Evolutionary conservation across 148 eudicot species (phyloP).

Genomic region (Dianthus caryophyllus): DNA sequence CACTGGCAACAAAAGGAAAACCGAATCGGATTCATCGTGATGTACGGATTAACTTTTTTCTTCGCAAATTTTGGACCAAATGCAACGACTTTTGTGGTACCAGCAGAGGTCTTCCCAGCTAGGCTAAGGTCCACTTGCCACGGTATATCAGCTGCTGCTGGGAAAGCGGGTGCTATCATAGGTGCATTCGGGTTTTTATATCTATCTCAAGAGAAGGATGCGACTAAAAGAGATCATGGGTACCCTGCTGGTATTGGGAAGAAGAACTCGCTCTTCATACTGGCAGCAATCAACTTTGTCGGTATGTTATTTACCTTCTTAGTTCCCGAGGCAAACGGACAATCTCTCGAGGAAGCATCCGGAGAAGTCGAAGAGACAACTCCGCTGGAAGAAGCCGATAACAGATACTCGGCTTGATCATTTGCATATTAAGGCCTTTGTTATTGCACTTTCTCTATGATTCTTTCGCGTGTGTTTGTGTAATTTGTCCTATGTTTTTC

Average conservation of each 20-base stretch:
- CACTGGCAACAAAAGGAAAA: slow-evolving; percentile 47
- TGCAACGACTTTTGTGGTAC: slow-evolving; percentile 72
- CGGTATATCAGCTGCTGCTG: slow-evolving; percentile 67
- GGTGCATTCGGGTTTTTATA: slow-evolving; percentile 76
- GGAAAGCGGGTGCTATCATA: slow-evolving; percentile 71
- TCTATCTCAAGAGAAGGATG: slow-evolving; percentile 39
- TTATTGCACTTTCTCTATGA: background rate
- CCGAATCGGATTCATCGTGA: slow-evolving; percentile 53
- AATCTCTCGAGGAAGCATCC: slow-evolving; percentile 62
- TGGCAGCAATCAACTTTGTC: slow-evolving; percentile 44
- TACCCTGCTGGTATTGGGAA: slow-evolving; percentile 67
- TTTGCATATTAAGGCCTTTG: background rate
- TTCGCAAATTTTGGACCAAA: slow-evolving; percentile 84
- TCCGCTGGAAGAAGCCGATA: background rate
- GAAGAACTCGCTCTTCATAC: slow-evolving; percentile 45
- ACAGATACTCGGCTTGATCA: background rate
- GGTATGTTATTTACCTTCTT: slow-evolving; percentile 62
- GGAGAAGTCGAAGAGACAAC: slow-evolving; percentile 40
- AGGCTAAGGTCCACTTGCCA: slow-evolving; percentile 84
- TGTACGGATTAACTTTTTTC: slow-evolving; percentile 71
- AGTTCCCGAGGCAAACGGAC: slow-evolving; percentile 73
- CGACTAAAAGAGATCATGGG: slow-evolving; percentile 36
- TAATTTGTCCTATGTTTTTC: background rate
- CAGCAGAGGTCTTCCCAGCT: slow-evolving; percentile 79
- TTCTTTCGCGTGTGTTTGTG: no score